phyloP scores from a whole-genome alignment of 352 stramenopile genomes.

The Phytophthora melonis region DNA sequence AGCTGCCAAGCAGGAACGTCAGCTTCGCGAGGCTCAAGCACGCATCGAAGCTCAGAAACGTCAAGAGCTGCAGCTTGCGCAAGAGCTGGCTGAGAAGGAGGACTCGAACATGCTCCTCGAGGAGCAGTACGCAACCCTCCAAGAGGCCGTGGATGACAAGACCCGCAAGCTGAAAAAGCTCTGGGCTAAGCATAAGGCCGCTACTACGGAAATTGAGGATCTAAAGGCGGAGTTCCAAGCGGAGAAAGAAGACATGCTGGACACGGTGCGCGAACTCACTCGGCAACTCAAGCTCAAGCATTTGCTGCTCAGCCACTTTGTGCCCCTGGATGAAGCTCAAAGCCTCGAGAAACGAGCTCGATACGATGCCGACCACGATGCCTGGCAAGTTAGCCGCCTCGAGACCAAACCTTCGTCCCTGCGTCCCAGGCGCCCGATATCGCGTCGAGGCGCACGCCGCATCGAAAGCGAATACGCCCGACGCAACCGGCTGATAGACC shows the following conservation, averaged over 20 bases:
- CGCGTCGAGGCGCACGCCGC: slow-evolving; percentile 63
- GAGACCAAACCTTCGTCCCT: slow-evolving; percentile 66
- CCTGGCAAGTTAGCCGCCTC: slow-evolving; percentile 87
- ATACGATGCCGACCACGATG: slow-evolving; percentile 91
- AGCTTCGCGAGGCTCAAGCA: slow-evolving; percentile 90
- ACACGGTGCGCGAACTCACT: slow-evolving; percentile 94
- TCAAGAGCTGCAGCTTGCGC: slow-evolving; percentile 85
- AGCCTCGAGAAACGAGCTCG: slow-evolving; percentile 83
- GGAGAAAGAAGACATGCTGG: slow-evolving; percentile 96
- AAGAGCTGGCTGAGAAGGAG: slow-evolving; percentile 94
- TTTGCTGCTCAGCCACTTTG: slow-evolving; percentile 91
- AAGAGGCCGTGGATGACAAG: slow-evolving; percentile 95
- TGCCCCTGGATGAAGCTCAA: slow-evolving; percentile 72
- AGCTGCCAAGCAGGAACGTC: slow-evolving; percentile 93
- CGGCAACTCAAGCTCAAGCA: slow-evolving; percentile 97
- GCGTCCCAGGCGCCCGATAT: slow-evolving; percentile 72
- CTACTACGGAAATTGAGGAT: slow-evolving; percentile 92
- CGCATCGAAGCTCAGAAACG: slow-evolving; percentile 89
- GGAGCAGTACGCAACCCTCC: slow-evolving; percentile 90
- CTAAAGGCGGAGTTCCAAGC: slow-evolving; percentile 93
- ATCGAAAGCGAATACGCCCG: slow-evolving; percentile 94
- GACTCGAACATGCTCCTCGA: slow-evolving; percentile 94
- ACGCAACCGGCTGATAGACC: slow-evolving; percentile 84
- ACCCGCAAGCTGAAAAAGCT: slow-evolving; percentile 97
- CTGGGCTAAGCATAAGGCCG: slow-evolving; percentile 93